These are phyloP conservation scores for Misopates orontium DNA, from an alignment of 257 asterid species.

Conservation along the genomic window DNA sequence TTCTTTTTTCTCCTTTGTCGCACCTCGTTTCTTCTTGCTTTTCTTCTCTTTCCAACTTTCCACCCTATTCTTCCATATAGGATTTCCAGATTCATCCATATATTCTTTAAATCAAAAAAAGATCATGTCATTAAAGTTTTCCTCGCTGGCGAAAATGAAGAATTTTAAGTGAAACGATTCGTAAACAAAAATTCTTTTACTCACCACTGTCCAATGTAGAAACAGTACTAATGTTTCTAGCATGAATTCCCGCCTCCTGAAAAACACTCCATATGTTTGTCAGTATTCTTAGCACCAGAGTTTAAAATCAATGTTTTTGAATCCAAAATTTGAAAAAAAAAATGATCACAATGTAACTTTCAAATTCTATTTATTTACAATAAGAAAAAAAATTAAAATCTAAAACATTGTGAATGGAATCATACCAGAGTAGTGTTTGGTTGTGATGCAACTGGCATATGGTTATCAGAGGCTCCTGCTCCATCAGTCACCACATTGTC, in stretches of 20 bases:
- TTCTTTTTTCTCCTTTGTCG: conserved; percentile 49
- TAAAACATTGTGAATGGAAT: not conserved
- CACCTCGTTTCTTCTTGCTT: conserved; percentile 60
- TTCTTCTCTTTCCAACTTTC: conserved; percentile 98
- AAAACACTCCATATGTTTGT: not conserved
- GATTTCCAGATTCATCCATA: conserved; percentile 78
- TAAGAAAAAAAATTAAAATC: not conserved
- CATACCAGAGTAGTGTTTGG: conserved; percentile 45
- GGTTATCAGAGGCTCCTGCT: conserved; percentile 45
- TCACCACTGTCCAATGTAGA: conserved; percentile 94
- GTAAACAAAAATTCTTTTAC: conserved; percentile 21
- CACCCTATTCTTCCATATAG: conserved; percentile 97
- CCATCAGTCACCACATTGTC: conserved; percentile 33
- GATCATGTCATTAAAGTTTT: conserved; percentile 12
- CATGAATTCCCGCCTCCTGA: conserved; percentile 88
- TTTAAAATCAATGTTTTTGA: not conserved
- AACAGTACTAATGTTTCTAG: conserved; percentile 82
- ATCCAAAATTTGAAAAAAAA: not conserved
- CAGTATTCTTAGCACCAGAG: not conserved
- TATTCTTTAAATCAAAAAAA: conserved; percentile 49
- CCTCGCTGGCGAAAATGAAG: not conserved
- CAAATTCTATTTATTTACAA: not conserved
- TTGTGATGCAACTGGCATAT: conserved; percentile 37
- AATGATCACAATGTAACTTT: not conserved
- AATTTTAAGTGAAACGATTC: not conserved